A percentile compares a stretch with the other conserved stretches of the same genome.
Evolutionary conservation across 2,329 filamentous ascomycete genomes (phyloP).

Genomic region (Orbilia javanica): DNA sequence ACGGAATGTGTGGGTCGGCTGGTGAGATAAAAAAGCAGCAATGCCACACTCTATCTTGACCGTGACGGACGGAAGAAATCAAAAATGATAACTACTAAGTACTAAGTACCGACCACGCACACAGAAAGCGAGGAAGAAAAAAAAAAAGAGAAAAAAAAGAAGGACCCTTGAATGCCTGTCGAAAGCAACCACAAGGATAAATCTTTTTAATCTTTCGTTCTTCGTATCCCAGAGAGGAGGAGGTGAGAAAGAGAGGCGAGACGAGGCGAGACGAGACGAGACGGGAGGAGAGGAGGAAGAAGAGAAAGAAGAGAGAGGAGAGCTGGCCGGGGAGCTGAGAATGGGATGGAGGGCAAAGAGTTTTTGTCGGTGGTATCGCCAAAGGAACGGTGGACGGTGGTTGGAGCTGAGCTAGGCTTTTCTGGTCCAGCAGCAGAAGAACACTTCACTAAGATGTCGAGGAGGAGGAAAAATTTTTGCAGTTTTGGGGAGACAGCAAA

Average conservation of each 20-base stretch:
- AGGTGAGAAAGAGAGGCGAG: neutral
- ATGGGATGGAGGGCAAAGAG: neutral
- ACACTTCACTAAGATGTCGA: slow-evolving; percentile 13
- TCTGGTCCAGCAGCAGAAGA: slow-evolving; percentile 26
- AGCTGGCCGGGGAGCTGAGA: neutral
- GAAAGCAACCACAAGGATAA: slow-evolving; percentile 9
- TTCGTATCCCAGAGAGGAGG: neutral
- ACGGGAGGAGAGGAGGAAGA: too few relatives aligned
- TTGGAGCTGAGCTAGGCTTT: slow-evolving; percentile 1
- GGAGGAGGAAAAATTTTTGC: slow-evolving; percentile 17
- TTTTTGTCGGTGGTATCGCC: slow-evolving; percentile 10
- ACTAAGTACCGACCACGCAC: too few relatives aligned
- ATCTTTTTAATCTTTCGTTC: neutral
- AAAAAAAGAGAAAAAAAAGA: neutral
- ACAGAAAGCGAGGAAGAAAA: too few relatives aligned
- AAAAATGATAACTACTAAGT: too few relatives aligned
- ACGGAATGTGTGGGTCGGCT: slow-evolving; percentile 28
- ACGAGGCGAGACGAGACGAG: too few relatives aligned
- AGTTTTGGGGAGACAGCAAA: slow-evolving; percentile 52
- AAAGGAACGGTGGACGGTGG: slow-evolving; percentile 2
- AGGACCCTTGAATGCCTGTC: slow-evolving; percentile 8
- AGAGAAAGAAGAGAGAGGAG: neutral
- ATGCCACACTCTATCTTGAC: slow-evolving; percentile 44
- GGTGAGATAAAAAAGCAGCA: slow-evolving; percentile 35
- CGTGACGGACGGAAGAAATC: neutral